Evolutionary conservation across 345 rosid species (phyloP).

Genomic region (Eucalyptus brandiana): DNA sequence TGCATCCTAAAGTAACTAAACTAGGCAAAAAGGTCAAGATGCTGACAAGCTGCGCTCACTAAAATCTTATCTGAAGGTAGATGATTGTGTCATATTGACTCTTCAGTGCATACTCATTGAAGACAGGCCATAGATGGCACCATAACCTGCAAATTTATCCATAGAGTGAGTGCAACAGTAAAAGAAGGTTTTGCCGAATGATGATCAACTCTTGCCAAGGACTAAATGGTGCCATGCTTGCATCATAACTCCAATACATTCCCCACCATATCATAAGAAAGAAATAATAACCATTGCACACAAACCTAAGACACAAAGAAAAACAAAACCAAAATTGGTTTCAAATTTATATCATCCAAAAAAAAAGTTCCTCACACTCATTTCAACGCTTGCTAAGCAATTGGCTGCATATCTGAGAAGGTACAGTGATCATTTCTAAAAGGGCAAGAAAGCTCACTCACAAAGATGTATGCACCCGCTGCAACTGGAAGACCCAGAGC

Average conservation of each 20-base stretch:
- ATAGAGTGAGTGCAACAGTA: background rate
- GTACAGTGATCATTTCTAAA: background rate
- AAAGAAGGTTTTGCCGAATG: background rate
- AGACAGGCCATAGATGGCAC: constrained; percentile 97
- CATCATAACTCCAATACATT: background rate
- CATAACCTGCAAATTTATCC: constrained; percentile 40
- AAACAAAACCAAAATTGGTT: background rate
- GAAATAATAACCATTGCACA: background rate
- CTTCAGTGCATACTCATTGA: constrained; percentile 89
- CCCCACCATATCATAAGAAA: background rate
- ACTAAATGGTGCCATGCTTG: background rate
- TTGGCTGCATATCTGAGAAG: background rate
- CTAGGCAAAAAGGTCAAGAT: background rate
- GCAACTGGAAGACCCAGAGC: constrained; percentile 71
- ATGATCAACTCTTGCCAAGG: background rate
- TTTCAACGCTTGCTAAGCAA: background rate
- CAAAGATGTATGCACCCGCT: constrained; percentile 79
- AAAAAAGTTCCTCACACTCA: background rate
- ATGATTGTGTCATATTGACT: constrained; percentile 96
- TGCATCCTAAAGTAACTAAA: background rate
- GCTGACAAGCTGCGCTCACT: background rate
- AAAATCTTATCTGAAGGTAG: constrained; percentile 73
- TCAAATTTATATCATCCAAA: background rate
- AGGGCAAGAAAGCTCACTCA: constrained; percentile 24
- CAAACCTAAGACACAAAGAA: background rate